Conservation (phyloP, 202 grass and related monocot species). For the Schoenoplectus tabernaemontani region DNA sequence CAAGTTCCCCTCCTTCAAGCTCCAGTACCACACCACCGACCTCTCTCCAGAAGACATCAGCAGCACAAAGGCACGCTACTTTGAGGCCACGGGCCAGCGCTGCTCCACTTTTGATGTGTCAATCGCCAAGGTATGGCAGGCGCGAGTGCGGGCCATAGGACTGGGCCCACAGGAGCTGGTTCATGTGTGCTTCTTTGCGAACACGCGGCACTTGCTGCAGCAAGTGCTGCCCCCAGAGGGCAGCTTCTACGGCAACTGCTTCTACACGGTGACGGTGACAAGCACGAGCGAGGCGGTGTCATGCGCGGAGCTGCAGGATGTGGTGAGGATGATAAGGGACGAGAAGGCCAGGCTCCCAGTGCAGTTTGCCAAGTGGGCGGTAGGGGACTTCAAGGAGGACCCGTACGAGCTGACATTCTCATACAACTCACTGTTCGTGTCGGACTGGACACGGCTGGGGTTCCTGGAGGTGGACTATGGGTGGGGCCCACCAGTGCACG, state of each 20-base stretch:
- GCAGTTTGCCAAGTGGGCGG: conserved; percentile 60
- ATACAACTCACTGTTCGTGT: conserved; percentile 68
- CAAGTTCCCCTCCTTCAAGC: conserved; percentile 31
- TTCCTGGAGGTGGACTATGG: conserved; percentile 81
- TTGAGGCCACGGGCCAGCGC: conserved; percentile 36
- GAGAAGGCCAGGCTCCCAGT: conserved; percentile 44
- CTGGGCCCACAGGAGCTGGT: conserved; percentile 22
- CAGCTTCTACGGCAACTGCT: conserved; percentile 91
- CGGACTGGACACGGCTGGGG: conserved; percentile 69
- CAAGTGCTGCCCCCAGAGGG: background rate
- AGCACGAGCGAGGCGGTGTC: conserved; percentile 22
- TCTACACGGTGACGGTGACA: conserved; percentile 62
- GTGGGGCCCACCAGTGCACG: conserved; percentile 55
- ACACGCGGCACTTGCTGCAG: conserved; percentile 60
- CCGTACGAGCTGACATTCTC: conserved; percentile 59
- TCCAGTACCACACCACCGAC: conserved; percentile 44
- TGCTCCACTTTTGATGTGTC: conserved; percentile 83
- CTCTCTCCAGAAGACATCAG: conserved; percentile 30
- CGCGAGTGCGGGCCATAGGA: conserved; percentile 47
- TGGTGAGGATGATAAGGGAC: conserved; percentile 55
- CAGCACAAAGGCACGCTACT: conserved; percentile 41
- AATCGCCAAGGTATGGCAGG: conserved; percentile 66
- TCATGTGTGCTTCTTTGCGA: conserved; percentile 83
- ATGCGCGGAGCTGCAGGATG: conserved; percentile 24
- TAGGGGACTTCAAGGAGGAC: conserved; percentile 45